phyloP scores from a whole-genome alignment of 2,329 filamentous ascomycete species.

The Xylaria multiplex region DNA sequence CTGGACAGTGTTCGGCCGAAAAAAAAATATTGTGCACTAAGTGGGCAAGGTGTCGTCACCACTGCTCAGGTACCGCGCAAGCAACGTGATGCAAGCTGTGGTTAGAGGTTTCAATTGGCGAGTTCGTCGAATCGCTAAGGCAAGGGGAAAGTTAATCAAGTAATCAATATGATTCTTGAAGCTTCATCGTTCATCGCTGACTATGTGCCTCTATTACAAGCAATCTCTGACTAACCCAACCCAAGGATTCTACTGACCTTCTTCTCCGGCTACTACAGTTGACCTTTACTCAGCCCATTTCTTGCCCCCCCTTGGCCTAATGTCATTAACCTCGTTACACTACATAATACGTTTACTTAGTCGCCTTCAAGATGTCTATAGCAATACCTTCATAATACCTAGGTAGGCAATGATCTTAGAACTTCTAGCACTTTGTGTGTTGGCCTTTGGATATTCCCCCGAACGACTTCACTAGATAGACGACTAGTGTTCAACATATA shows the following conservation, averaged over 20 bases:
- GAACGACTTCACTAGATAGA: background rate
- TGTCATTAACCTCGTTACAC: background rate
- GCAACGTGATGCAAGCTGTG: conserved; percentile 19
- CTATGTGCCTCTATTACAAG: background rate
- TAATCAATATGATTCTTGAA: background rate
- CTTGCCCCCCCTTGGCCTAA: too few relatives aligned
- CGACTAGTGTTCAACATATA: conserved; percentile 4
- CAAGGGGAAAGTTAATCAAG: background rate
- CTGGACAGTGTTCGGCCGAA: conserved; percentile 6
- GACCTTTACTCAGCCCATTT: too few relatives aligned
- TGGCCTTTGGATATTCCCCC: background rate
- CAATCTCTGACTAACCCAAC: too few relatives aligned
- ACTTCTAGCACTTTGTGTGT: background rate
- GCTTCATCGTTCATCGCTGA: background rate
- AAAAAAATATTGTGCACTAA: conserved; percentile 13
- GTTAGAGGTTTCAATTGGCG: conserved; percentile 29
- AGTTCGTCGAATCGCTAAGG: conserved; percentile 2
- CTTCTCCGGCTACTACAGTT: too few relatives aligned
- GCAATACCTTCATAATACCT: too few relatives aligned
- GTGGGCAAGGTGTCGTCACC: conserved; percentile 23
- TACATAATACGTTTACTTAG: too few relatives aligned
- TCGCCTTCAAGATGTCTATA: too few relatives aligned
- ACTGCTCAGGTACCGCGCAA: conserved; percentile 1
- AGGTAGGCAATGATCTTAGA: too few relatives aligned
- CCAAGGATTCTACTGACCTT: too few relatives aligned